Evolutionary conservation across 345 rosid genomes (phyloP), one percentile per base, ranked within the genome.

Genomic region (Camelina neglecta): DNA sequence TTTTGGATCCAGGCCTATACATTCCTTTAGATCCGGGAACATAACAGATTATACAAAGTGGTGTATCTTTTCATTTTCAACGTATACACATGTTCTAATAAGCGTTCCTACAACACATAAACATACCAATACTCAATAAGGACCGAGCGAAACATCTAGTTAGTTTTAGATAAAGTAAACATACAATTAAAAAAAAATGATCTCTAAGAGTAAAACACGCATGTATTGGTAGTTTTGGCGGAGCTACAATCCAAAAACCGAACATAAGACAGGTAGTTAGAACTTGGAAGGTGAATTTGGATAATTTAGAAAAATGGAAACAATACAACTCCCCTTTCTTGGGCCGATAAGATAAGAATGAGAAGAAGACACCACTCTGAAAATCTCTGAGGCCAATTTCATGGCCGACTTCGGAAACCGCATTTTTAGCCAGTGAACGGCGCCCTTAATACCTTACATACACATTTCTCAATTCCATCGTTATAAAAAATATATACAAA

Each of bases 381-480:
- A 57, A 47, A 44, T n/a, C 6, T 48, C 67, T 24, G 60, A 57
- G 20, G 45, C 11, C 39, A 31, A 16, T 42, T 36, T 48, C 23
- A 23, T 29, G 29, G 79, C 73, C 67, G 72, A 75, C 73, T 75
- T 67, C 41, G 67, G 61, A 13, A 75, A 75, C 61, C 73, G 79
- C 60, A 75, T 15, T 36, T 53, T 59, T 59, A 59, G 54, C 73
- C 67, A 38, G 9, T 75, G 35, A 75, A 59, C 60, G 60, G 67
- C 20, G 44, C 33, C 65, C 73, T 74, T 24, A 66, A 67, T 39
- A 59, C 47, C 79, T 15, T 48, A 59, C 47, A 67, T 48, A 59
- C 47, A 67, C 31, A 38, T 5, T 67, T 60, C 24, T 16, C 67
- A 58, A 16, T 67, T 39, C 35, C 26, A 26, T 58, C 3, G 48